phyloP scores from a whole-genome alignment of 2,329 filamentous ascomycete species.

The Penicillium frequentans region DNA sequence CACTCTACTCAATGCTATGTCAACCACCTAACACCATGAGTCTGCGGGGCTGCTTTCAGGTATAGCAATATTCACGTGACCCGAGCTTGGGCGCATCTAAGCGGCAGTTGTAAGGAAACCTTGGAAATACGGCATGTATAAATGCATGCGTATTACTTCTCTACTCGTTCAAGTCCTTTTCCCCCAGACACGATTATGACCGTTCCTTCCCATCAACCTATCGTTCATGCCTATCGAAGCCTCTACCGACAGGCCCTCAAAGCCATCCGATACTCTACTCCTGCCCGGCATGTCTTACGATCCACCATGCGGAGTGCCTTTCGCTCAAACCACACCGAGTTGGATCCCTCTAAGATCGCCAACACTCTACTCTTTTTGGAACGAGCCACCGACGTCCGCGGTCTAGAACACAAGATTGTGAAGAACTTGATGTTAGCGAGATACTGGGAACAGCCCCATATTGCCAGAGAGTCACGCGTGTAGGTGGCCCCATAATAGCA shows the following conservation, averaged over 20 bases:
- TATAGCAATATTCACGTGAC: neutral
- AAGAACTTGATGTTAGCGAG: constrained; percentile 46
- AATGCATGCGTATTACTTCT: neutral
- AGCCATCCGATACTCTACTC: constrained; percentile 58
- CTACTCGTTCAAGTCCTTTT: neutral
- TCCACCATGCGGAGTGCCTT: constrained; percentile 45
- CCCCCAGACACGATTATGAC: constrained; percentile 5
- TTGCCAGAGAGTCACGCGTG: constrained; percentile 32
- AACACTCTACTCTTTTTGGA: constrained; percentile 50
- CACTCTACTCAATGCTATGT: too few relatives aligned
- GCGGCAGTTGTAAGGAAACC: neutral
- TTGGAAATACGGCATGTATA: neutral
- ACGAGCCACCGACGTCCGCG: constrained; percentile 38
- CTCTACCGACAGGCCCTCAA: constrained; percentile 56
- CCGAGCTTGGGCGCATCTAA: neutral
- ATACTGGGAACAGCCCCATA: constrained; percentile 42
- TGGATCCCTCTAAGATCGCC: constrained; percentile 40
- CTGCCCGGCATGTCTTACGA: constrained; percentile 55
- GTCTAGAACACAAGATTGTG: constrained; percentile 49
- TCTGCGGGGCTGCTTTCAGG: neutral
- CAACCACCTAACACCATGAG: neutral
- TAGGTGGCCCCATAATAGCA: constrained; percentile 22
- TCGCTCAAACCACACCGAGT: constrained; percentile 37
- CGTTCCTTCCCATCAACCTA: constrained; percentile 14
- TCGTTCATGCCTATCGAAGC: constrained; percentile 58